phyloP scores from a whole-genome alignment of 331 rosid genomes.

The Stylosanthes scabra region DNA sequence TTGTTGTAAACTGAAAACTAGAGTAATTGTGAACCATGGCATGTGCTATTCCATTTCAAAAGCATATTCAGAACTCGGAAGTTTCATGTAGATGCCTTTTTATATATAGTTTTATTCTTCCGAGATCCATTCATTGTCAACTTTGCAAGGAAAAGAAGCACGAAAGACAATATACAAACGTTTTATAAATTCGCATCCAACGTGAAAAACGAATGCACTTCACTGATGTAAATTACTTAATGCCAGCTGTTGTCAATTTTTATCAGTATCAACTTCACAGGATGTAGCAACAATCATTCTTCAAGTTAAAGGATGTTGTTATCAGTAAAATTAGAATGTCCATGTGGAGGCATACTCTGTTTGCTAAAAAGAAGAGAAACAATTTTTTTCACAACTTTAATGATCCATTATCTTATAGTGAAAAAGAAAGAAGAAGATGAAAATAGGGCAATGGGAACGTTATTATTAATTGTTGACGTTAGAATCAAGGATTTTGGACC shows the following conservation, averaged over 20 bases:
- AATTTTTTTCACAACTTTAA: too few species aligned
- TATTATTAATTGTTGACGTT: not conserved
- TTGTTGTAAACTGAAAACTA: constrained; percentile 9
- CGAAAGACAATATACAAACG: not conserved
- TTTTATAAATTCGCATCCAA: too few species aligned
- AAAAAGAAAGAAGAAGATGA: too few species aligned
- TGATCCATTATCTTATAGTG: too few species aligned
- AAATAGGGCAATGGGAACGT: too few species aligned
- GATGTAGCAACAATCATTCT: not conserved
- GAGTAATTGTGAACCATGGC: not conserved
- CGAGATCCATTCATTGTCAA: not conserved
- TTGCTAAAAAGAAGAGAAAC: too few species aligned
- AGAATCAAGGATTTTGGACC: constrained; percentile 36
- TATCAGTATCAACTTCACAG: not conserved
- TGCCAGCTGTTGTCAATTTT: too few species aligned
- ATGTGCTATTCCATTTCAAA: not conserved
- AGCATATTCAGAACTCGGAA: not conserved
- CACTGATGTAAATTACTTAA: too few species aligned
- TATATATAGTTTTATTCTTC: not conserved
- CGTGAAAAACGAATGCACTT: too few species aligned
- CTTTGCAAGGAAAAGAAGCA: too few species aligned
- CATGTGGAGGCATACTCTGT: too few species aligned
- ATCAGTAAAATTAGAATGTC: too few species aligned
- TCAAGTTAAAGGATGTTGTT: not conserved
- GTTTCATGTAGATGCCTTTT: not conserved